Base-by-base conservation (phyloP, 192 early-diverging fungal species). In the Rhizophagus sp. region DNA sequence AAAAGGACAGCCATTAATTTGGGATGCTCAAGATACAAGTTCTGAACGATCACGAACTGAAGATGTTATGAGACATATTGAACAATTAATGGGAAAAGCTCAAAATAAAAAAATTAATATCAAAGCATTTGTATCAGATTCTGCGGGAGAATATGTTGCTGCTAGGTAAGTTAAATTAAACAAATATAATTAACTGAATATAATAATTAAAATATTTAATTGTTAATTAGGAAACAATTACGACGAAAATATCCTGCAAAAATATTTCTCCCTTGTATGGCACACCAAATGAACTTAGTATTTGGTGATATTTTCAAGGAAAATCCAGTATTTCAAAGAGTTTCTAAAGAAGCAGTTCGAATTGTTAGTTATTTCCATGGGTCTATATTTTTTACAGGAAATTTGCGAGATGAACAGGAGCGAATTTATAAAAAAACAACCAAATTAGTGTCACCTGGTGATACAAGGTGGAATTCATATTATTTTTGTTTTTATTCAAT, bases 291-390 rank as follows among this genome's bases (percentile, higher is more conserved):
- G n/a, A 73, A 57, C 1, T 33, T 73, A 17, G 47, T 73, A 41
- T 73, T 73, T 50, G 49, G 41, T 50, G 24, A 73, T 50, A 73
- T 73, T n/a, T 73, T 73, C 11, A 73, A 73, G 13, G 49, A 73
- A 27, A 41, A 6, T 57, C 4, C 11, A 47, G 1, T 41, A 10
- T 73, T 41, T 30, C 1, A 73, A 73, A 73, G 17, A 73, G 33
- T 44, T 50, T 73, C 49, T n/a, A 50, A 73, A 7, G 10, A 73
- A 15, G 71, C 49, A 33, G n/a, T 73, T n/a, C 71, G 9, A 3
- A 73, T 73, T 73, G 25, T 73, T 7, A 73, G 71, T 50, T 73
- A 27, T 50, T 73, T 73, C 13, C 68, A 70, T 70, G 7, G 4
- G 2, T 70, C 68, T 24, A 22, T 15, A 36, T 70, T 17, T 70